Percentiles rank a stretch among this genome's conserved stretches.
phyloP scores from a whole-genome alignment of 2,329 filamentous ascomycete species.

The Cadophora malorum region DNA sequence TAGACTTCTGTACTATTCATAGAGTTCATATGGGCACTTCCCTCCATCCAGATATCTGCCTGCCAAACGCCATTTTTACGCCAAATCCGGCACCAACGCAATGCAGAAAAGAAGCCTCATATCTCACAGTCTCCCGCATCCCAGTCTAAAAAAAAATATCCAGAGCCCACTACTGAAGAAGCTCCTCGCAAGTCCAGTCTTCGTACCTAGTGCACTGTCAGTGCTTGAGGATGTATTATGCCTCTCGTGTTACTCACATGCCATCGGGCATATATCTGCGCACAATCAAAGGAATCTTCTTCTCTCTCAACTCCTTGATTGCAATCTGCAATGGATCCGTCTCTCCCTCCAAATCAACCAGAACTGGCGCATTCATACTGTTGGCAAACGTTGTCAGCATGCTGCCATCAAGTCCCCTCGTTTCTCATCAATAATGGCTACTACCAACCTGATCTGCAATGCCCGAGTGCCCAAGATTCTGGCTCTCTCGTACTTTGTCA shows the following conservation, averaged over 20 bases:
- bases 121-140: conserved; percentile 4
- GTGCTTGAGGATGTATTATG: background rate
- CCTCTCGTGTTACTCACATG: conserved; percentile 67
- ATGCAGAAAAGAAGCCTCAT: conserved; percentile 35
- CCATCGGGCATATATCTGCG: conserved; percentile 96
- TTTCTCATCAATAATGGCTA: background rate
- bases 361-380: conserved; percentile 96
- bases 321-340: conserved; percentile 97
- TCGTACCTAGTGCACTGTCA: conserved; percentile 66
- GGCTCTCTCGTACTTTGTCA: conserved; percentile 99
- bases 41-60: conserved; percentile 14
- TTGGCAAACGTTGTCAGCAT: conserved; percentile 4
- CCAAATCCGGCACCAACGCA: conserved; percentile 39
- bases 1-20: conserved; percentile 24
- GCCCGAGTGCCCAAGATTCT: conserved; percentile 92
- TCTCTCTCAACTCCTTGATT: conserved; percentile 95
- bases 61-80: conserved; percentile 43
- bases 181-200: conserved; percentile 98
- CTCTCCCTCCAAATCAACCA: conserved; percentile 96
- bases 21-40: background rate
- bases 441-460: conserved; percentile 86
- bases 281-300: conserved; percentile 97
- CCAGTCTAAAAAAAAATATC: background rate
- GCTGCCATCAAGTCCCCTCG: background rate
- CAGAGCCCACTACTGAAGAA: conserved; percentile 57